Evolutionary conservation across 257 asterid genomes (phyloP), one percentile per base, ranked within the genome.

Genomic region (Gynochthodes officinalis): DNA sequence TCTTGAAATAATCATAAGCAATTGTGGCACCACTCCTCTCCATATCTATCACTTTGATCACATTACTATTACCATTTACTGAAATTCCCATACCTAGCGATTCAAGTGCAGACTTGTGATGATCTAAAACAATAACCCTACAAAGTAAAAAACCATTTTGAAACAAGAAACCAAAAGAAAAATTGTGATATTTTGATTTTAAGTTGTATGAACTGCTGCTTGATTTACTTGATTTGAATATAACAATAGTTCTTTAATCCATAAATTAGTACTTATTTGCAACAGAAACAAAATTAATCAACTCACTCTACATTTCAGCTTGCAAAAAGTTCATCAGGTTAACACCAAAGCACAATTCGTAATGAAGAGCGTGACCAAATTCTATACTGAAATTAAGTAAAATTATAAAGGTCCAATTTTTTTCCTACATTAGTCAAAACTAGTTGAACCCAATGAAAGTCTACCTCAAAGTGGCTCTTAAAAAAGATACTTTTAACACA

Each of bases 21-120:
- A 93, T 89, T 74, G 98, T 90, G 68, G 98, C 98, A 49, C 92
- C 98, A 84, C 97, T 93, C 80, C 96, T 89, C 73, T 84, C 83
- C 89, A 90, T 86, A 79, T 93, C 98, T 7, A 93, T 86, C 74
- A 87, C 87, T 82, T 84, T 89, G 50, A 69, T 74, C 82, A 89
- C 86, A 73, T 90, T 90, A 54, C 87, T 93, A 77, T 81, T 69
- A 50, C 87, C 93, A 78, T 82, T 77, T 50, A 76, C 63, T 53
- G 82, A 72, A 70, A 62, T 71, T 72, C 87, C 92, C 7, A 84
- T 74, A 30, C 89, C 88, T 80, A 89, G 81, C 76, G 77, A 80
- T 77, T 90, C 94, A 5, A 84, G 84, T 27, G 98, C 96, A 77
- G 97, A 90, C 76, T 89, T 93, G 86, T 93, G 98, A 85, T 93